Evolutionary conservation across 2,329 filamentous ascomycete species (phyloP), one percentile per base, ranked within the genome.

Genomic region (Xylariaceae sp.): DNA sequence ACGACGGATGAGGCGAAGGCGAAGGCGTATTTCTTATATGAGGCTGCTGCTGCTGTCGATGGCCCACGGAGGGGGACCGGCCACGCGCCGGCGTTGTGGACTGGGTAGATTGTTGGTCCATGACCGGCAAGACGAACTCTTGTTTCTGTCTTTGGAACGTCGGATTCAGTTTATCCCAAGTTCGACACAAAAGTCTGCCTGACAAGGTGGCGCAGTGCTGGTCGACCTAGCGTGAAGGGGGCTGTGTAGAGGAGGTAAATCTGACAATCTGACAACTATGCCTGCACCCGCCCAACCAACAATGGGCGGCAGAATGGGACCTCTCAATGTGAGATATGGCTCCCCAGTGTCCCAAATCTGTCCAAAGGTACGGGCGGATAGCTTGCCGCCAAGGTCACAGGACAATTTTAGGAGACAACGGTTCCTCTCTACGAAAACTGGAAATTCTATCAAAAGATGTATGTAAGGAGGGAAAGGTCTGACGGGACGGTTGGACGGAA

Each of bases 1-100:
- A 75, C 53, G n/a, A n/a, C n/a, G 69, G 69, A 62, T 64, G 72
- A 60, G 74, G 74, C 58, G 78, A 77, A 53, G 78, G 76, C 54
- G 80, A 82, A 62, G 78, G 78, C 51, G 68, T 74, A 61, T 78
- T 77, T 61, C 74, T 83, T 81, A 84, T 82, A 80, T 78, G 71
- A 67, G 68, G 21, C 21, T 24, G 21, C 21, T 24, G 21, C 21
- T 24, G 65, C 56, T 75, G 70, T 52, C 71, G 71, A 56, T 74
- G 71, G 48, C 70, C 70, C 57, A 69, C 68, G 55, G 80, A 81
- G 51, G 73, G 75, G 52, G 79, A 82, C 57, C 78, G 77, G 59
- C 76, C 76, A 59, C 74, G 55, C 53, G 57, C 53, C 55, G 62
- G 57, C 48, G 48, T 50, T 43, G 45, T 48, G 44, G 43, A 41